Conservation (phyloP, 2,329 filamentous ascomycete genomes). For the Fusarium sp. region DNA sequence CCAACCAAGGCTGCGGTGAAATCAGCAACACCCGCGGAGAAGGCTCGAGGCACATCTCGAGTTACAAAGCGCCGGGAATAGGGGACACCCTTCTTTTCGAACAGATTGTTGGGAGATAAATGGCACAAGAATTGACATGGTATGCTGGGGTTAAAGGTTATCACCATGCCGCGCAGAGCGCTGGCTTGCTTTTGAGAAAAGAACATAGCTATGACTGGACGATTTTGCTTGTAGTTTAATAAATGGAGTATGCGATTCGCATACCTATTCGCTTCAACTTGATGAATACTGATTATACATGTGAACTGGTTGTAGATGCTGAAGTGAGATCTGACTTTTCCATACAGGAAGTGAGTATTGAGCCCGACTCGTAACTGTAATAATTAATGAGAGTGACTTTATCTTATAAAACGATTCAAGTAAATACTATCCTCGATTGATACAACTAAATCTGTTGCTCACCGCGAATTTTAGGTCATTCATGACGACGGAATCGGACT, state of each 20-base stretch:
- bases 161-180: background rate
- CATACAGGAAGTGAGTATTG: background rate
- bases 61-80: background rate
- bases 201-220: constrained; percentile 9
- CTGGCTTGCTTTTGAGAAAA: background rate
- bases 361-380: background rate
- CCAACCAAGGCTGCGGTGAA: background rate
- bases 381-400: background rate
- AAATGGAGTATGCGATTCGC: background rate
- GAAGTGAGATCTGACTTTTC: background rate
- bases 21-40: background rate
- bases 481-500: background rate
- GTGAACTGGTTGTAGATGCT: background rate
- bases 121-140: background rate
- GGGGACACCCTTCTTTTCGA: background rate
- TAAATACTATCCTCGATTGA: too few species aligned
- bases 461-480: background rate
- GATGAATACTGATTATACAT: too few species aligned
- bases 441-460: background rate
- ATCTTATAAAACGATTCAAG: background rate
- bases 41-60: constrained; percentile 10
- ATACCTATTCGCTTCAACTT: background rate
- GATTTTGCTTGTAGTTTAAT: constrained; percentile 21
- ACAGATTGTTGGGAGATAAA: background rate
- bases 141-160: background rate